Conservation (phyloP, 805 yeast genomes). For the Henningerozyma blattae region DNA sequence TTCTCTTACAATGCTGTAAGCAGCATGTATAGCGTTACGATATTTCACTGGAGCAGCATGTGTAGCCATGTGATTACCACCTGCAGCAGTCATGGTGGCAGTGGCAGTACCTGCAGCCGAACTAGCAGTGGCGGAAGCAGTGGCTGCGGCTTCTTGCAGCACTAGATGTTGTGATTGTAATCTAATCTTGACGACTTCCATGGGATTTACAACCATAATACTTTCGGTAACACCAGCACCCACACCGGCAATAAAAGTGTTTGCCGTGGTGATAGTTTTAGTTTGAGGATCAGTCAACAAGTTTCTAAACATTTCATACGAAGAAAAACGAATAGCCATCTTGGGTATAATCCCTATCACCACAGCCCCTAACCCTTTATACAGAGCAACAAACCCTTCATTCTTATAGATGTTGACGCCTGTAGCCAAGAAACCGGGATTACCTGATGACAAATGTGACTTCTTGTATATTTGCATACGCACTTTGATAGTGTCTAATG, state of each 20-base stretch:
- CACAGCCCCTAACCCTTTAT: constrained; percentile 95
- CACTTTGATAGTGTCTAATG: constrained; percentile 94
- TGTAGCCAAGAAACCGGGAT: constrained; percentile 78
- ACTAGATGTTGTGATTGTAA: constrained; percentile 84
- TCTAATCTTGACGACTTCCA: constrained; percentile 94
- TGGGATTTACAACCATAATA: constrained; percentile 86
- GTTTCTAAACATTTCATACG: constrained; percentile 80
- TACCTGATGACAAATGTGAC: constrained; percentile 37
- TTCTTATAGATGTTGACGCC: constrained; percentile 66
- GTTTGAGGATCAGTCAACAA: constrained; percentile 47
- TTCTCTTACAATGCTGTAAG: constrained; percentile 70
- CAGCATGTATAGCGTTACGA: constrained; percentile 87
- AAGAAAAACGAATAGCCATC: constrained; percentile 94
- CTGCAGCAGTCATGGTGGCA: constrained; percentile 1
- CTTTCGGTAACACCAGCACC: constrained; percentile 98
- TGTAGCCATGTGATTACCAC: too few species aligned
- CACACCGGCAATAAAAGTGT: constrained; percentile 84
- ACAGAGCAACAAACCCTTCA: constrained; percentile 77
- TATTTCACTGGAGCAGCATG: constrained; percentile 36
- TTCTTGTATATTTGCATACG: constrained; percentile 87
- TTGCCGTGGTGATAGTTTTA: constrained; percentile 56
- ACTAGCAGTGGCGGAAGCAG: not conserved
- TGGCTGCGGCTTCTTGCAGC: constrained; percentile 23
- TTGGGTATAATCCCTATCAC: constrained; percentile 95
- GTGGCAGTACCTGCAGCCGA: constrained; percentile 24